Evolutionary conservation across 805 yeast species (phyloP).

Genomic region (Candida loeiensis): DNA sequence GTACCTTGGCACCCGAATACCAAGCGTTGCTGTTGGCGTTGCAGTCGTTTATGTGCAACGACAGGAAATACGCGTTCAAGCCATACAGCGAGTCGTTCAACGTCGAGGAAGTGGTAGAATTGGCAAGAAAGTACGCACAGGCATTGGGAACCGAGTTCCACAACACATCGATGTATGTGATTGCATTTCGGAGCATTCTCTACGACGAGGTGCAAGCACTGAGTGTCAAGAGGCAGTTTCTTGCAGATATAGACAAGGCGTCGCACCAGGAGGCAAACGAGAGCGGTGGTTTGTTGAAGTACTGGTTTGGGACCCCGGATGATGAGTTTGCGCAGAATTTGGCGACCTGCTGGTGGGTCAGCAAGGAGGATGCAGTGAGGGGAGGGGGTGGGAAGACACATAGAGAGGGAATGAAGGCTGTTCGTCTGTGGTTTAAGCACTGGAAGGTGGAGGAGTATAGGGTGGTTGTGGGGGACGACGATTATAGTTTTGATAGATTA

Average conservation of each 20-base stretch:
- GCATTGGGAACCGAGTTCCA: conserved; percentile 11
- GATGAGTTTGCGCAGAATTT: conserved; percentile 28
- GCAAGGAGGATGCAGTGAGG: conserved; percentile 22
- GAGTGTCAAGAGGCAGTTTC: conserved; percentile 20
- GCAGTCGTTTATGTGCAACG: conserved; percentile 20
- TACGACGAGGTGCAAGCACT: conserved; percentile 23
- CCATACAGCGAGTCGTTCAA: conserved; percentile 26
- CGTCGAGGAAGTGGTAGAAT: conserved; percentile 19
- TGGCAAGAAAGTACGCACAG: conserved; percentile 14
- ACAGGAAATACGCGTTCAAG: conserved; percentile 21
- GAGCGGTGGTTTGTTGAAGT: conserved; percentile 36
- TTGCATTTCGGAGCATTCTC: conserved; percentile 33
- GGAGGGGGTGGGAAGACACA: conserved; percentile 36
- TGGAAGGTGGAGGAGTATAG: conserved; percentile 37
- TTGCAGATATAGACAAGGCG: conserved; percentile 27
- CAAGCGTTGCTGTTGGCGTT: conserved; percentile 28
- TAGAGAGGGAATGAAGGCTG: conserved; percentile 27
- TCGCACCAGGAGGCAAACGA: conserved; percentile 35
- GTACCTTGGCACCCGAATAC: conserved; percentile 18
- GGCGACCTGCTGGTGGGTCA: conserved; percentile 40
- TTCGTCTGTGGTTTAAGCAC: conserved; percentile 28
- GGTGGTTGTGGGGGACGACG: conserved; percentile 12
- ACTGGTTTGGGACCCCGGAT: conserved; percentile 39
- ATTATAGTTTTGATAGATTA: conserved; percentile 6
- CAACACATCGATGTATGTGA: conserved; percentile 23